These are phyloP conservation scores for Cercophora scortea DNA, from an alignment of 495 filamentous ascomycete species.

Conservation along the genomic window DNA sequence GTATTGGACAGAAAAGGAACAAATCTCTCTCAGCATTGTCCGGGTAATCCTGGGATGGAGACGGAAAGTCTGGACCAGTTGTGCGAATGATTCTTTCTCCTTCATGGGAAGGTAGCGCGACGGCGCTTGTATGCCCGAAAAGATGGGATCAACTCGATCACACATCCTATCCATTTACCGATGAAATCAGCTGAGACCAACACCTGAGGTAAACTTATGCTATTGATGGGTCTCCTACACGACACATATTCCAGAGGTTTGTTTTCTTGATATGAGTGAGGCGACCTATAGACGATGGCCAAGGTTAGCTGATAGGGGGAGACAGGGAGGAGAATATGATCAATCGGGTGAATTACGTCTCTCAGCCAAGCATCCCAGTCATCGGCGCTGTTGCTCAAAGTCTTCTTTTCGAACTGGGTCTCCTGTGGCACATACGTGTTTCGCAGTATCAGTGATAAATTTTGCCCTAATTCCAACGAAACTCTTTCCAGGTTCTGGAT, in stretches of 20 bases:
- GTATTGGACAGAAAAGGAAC: constrained; percentile 1
- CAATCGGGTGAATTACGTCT: not conserved
- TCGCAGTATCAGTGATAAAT: not conserved
- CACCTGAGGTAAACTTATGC: no score
- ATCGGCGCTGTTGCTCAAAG: not conserved
- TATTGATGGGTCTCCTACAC: not conserved
- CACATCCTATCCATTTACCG: not conserved
- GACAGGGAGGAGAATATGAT: no score
- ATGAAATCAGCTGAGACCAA: no score
- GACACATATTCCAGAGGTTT: not conserved
- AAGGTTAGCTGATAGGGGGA: no score
- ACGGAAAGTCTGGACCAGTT: not conserved
- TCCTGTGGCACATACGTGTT: not conserved
- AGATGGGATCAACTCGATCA: not conserved
- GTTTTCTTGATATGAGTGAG: no score
- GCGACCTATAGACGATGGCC: no score
- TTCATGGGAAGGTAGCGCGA: not conserved
- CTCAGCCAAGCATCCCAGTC: not conserved
- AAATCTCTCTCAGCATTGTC: not conserved
- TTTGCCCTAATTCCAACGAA: no score
- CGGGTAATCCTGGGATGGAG: not conserved
- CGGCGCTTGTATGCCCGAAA: not conserved
- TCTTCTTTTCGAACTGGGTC: not conserved
- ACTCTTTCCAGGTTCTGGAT: no score
- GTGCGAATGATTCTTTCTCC: not conserved